These are phyloP conservation scores for Pestalotiopsis sp. DNA, from an alignment of 2,329 filamentous ascomycete genomes.

Conservation along the genomic window DNA sequence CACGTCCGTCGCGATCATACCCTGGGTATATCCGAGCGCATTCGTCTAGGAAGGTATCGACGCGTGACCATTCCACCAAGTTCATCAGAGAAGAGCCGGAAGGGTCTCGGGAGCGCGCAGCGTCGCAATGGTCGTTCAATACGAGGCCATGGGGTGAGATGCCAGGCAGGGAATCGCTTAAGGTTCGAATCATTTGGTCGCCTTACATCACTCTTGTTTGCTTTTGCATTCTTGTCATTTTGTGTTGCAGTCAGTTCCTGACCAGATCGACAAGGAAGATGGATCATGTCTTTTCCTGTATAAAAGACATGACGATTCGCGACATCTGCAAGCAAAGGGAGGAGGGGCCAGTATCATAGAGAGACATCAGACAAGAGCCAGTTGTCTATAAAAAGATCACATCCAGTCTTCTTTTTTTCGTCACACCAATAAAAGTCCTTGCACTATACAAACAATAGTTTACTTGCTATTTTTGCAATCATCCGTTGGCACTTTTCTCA, in stretches of 20 bases:
- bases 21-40: not conserved
- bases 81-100: not conserved
- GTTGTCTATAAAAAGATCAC: not conserved
- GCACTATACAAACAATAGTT: not conserved
- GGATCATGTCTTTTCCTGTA: not conserved
- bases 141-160: not conserved
- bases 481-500: not conserved
- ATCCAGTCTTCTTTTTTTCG: not conserved
- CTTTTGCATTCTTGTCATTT: not conserved
- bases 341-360: not conserved
- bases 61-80: not conserved
- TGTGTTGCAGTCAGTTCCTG: not conserved
- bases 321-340: not conserved
- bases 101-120: slow-evolving; percentile 1
- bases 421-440: not conserved
- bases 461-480: not conserved
- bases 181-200: not conserved
- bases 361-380: not conserved
- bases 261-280: not conserved
- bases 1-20: not conserved
- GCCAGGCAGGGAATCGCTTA: not conserved
- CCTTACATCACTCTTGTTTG: not conserved
- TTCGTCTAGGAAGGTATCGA: slow-evolving; percentile 4
- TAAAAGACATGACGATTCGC: slow-evolving; percentile 4
- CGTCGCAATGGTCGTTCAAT: not conserved